Evolutionary conservation across 2,329 filamentous ascomycete species (phyloP).

Genomic region (Ceratocystis huliohia): DNA sequence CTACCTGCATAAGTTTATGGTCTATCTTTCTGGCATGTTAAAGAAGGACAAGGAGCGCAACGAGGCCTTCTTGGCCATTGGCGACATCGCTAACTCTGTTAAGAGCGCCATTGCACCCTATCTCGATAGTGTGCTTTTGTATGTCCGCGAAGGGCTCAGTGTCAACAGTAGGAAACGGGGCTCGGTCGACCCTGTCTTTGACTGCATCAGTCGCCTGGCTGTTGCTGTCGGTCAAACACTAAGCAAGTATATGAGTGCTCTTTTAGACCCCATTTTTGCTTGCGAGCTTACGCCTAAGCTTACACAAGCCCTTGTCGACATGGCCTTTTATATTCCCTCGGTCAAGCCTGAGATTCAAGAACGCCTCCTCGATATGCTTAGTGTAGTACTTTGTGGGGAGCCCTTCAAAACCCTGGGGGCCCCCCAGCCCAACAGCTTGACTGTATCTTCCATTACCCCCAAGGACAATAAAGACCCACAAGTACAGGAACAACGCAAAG

Average conservation of each 20-base stretch:
- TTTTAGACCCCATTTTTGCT: constrained; percentile 91
- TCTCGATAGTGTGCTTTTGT: constrained; percentile 82
- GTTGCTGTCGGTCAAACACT: constrained; percentile 91
- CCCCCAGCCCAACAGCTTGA: constrained; percentile 67
- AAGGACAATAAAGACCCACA: constrained; percentile 77
- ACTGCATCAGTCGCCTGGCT: constrained; percentile 93
- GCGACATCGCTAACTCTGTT: constrained; percentile 90
- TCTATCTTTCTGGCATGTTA: constrained; percentile 82
- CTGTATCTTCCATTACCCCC: constrained; percentile 66
- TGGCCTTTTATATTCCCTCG: constrained; percentile 96
- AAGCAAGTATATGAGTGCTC: constrained; percentile 94
- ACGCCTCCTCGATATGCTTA: constrained; percentile 84
- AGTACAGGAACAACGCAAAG: constrained; percentile 66
- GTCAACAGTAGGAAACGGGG: constrained; percentile 57
- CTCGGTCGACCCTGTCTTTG: constrained; percentile 71
- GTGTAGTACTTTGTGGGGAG: constrained; percentile 81
- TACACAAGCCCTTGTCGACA: constrained; percentile 90
- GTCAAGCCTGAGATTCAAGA: constrained; percentile 90
- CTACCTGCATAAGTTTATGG: constrained; percentile 93
- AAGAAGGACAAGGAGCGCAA: constrained; percentile 93
- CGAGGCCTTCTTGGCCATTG: constrained; percentile 88
- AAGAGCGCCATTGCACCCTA: constrained; percentile 92
- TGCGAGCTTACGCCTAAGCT: constrained; percentile 89
- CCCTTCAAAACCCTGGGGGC: constrained; percentile 87
- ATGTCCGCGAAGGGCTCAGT: constrained; percentile 82